phyloP scores from a whole-genome alignment of 345 rosid species.

The Laguncularia racemosa region DNA sequence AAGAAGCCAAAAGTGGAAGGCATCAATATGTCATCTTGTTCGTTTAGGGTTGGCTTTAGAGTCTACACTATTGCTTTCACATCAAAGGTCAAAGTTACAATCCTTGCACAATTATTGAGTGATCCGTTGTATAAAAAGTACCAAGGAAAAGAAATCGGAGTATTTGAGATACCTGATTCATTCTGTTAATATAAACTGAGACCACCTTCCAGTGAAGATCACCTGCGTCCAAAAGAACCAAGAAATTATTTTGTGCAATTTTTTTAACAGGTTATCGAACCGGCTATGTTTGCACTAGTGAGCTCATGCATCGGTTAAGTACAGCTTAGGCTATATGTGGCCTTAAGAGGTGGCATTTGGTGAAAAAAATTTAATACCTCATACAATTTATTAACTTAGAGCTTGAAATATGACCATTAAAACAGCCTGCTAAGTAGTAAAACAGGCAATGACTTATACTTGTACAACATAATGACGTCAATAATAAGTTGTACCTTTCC shows the following conservation, averaged over 20 bases:
- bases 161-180: slow-evolving; percentile 25
- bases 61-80: background rate
- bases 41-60: background rate
- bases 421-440: too few relatives aligned
- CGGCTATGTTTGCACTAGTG: too few relatives aligned
- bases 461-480: background rate
- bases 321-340: too few relatives aligned
- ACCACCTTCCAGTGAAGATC: slow-evolving; percentile 39
- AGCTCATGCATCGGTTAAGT: too few relatives aligned
- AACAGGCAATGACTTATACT: too few relatives aligned
- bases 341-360: too few relatives aligned
- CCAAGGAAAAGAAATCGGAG: background rate
- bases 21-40: background rate
- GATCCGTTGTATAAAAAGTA: background rate
- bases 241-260: background rate
- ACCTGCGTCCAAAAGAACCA: slow-evolving; percentile 15
- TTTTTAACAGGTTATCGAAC: too few relatives aligned
- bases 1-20: background rate
- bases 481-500: slow-evolving; percentile 21
- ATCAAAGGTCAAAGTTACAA: background rate
- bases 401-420: background rate
- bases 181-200: slow-evolving; percentile 31
- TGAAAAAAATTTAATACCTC: too few relatives aligned
- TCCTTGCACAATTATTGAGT: slow-evolving; percentile 2
- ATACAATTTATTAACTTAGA: too few relatives aligned